A percentile compares a stretch with the other conserved stretches of the same genome.
Evolutionary conservation across 495 filamentous ascomycete species (phyloP).

Genomic region (Darksidea phi): DNA sequence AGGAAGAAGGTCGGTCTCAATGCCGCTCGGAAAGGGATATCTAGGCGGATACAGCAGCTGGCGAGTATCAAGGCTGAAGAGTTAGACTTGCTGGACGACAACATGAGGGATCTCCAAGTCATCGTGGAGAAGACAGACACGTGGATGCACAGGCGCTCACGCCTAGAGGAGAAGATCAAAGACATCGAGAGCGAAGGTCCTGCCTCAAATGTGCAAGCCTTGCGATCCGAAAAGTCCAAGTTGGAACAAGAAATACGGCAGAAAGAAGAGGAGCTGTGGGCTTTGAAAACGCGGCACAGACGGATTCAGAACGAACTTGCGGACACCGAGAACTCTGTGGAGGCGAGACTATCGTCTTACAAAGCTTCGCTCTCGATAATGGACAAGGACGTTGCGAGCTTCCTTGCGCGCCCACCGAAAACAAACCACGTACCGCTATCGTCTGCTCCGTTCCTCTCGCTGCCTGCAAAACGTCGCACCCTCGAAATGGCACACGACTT

Average conservation of each 20-base stretch:
- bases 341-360: constrained; percentile 61
- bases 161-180: constrained; percentile 50
- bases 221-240: constrained; percentile 43
- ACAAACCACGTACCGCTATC: constrained; percentile 17
- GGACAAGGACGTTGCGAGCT: constrained; percentile 52
- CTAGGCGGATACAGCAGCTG: constrained; percentile 68
- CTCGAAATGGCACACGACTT: constrained; percentile 74
- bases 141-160: constrained; percentile 55
- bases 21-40: constrained; percentile 68
- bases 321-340: constrained; percentile 62
- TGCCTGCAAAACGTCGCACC: constrained; percentile 69
- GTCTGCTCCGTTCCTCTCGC: constrained; percentile 41
- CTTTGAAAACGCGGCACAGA: constrained; percentile 63
- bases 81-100: constrained; percentile 56
- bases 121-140: constrained; percentile 61
- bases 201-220: constrained; percentile 31
- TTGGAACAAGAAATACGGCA: constrained; percentile 49
- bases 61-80: constrained; percentile 72
- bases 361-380: constrained; percentile 55
- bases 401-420: constrained; percentile 52
- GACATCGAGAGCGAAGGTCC: constrained; percentile 52
- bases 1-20: constrained; percentile 58
- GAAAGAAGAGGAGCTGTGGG: constrained; percentile 63
- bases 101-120: constrained; percentile 57
- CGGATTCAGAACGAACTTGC: constrained; percentile 61